Conservation (phyloP, 768 basidiomycete genomes). For the Mycena sanguinolenta region DNA sequence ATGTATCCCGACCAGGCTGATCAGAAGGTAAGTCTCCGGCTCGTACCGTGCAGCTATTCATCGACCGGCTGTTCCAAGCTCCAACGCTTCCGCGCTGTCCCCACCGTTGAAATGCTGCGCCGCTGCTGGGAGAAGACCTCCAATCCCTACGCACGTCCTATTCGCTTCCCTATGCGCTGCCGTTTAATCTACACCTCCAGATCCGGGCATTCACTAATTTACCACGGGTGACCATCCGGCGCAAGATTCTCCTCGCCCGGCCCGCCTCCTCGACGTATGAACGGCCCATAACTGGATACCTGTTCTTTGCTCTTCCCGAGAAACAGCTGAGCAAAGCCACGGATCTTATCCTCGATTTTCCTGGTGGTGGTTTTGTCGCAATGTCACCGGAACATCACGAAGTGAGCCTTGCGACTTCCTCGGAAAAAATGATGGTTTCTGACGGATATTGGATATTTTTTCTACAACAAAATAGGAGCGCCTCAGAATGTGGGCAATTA, state of each 20-base stretch:
- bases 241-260: conserved; percentile 86
- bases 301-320: conserved; percentile 85
- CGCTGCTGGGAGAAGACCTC: conserved; percentile 97
- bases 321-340: conserved; percentile 72
- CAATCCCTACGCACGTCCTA: conserved; percentile 84
- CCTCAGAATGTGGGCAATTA: conserved; percentile 85
- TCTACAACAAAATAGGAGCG: conserved; percentile 66
- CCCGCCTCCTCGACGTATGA: conserved; percentile 81
- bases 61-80: conserved; percentile 64
- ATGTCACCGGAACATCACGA: conserved; percentile 98
- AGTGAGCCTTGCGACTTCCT: not conserved
- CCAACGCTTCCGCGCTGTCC: conserved; percentile 90
- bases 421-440: not conserved
- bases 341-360: conserved; percentile 92
- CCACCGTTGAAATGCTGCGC: conserved; percentile 96
- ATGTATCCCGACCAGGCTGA: conserved; percentile 90
- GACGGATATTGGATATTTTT: not conserved
- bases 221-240: conserved; percentile 73
- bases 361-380: conserved; percentile 96
- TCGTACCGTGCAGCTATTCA: not conserved
- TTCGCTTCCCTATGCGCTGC: not conserved
- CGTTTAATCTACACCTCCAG: conserved; percentile 49
- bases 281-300: conserved; percentile 85
- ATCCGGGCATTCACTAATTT: conserved; percentile 75
- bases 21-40: conserved; percentile 80